Conservation (phyloP, 2,329 filamentous ascomycete species). For the Fusarium sp. region DNA sequence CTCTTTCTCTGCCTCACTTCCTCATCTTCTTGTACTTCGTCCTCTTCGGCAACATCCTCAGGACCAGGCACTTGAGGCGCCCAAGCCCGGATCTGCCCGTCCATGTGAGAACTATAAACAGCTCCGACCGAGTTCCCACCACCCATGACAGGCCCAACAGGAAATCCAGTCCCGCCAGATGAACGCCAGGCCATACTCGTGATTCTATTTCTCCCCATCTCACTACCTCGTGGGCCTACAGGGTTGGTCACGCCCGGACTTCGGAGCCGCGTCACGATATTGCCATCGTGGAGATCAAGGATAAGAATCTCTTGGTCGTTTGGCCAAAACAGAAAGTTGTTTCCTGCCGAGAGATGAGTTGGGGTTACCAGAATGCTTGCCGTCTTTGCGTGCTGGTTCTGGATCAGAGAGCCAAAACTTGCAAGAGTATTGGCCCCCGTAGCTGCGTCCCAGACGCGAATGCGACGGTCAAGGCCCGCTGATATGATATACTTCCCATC, state of each 20-base stretch:
- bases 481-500: constrained; percentile 82
- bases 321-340: constrained; percentile 81
- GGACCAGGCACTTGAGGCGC: constrained; percentile 68
- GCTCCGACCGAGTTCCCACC: constrained; percentile 64
- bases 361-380: constrained; percentile 74
- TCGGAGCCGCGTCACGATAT: constrained; percentile 76
- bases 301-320: constrained; percentile 84
- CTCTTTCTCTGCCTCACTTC: constrained; percentile 71
- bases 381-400: constrained; percentile 75
- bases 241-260: constrained; percentile 68
- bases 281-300: constrained; percentile 83
- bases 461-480: constrained; percentile 83
- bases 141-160: constrained; percentile 70
- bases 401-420: constrained; percentile 85
- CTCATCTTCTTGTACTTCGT: constrained; percentile 57
- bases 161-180: constrained; percentile 68
- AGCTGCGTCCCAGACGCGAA: constrained; percentile 87
- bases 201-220: constrained; percentile 74
- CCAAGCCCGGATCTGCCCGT: constrained; percentile 88
- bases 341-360: constrained; percentile 63
- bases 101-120: constrained; percentile 84
- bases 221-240: constrained; percentile 56
- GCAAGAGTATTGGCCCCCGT: constrained; percentile 88
- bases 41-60: constrained; percentile 62
- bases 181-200: constrained; percentile 81